Evolutionary conservation across 257 asterid genomes (phyloP).

Genomic region (Agastache rugosa): DNA sequence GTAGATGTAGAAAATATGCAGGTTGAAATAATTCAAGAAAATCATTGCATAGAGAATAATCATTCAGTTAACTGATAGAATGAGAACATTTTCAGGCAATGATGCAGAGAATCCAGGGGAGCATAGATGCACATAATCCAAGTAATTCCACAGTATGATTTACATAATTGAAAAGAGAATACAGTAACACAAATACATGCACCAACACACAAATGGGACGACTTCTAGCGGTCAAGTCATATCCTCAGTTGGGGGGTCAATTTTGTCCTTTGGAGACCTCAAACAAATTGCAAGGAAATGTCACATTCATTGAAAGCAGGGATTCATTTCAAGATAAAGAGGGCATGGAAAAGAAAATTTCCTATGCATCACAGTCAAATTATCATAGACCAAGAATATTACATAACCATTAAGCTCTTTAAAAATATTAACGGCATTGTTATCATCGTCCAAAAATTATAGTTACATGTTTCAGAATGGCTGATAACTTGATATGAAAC

Average conservation of each 20-base stretch:
- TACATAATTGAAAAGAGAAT: neutral
- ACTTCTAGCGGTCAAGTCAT: conserved; percentile 5
- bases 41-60: neutral
- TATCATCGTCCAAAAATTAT: conserved; percentile 12
- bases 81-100: neutral
- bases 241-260: neutral
- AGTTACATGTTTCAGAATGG: neutral
- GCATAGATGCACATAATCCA: neutral
- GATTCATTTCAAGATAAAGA: conserved; percentile 6
- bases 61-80: conserved; percentile 4
- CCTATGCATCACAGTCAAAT: conserved; percentile 11
- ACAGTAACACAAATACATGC: neutral
- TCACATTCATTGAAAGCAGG: neutral
- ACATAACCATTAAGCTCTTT: conserved; percentile 13
- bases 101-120: neutral
- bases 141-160: conserved; percentile 6
- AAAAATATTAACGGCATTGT: conserved; percentile 8
- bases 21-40: neutral
- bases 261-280: neutral
- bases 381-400: conserved; percentile 13
- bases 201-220: neutral
- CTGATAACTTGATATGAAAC: conserved; percentile 25
- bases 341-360: neutral
- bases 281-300: neutral
- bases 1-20: neutral